Base-by-base conservation (phyloP, 495 filamentous ascomycete species). In the Aspergillus carlsbadensis region DNA sequence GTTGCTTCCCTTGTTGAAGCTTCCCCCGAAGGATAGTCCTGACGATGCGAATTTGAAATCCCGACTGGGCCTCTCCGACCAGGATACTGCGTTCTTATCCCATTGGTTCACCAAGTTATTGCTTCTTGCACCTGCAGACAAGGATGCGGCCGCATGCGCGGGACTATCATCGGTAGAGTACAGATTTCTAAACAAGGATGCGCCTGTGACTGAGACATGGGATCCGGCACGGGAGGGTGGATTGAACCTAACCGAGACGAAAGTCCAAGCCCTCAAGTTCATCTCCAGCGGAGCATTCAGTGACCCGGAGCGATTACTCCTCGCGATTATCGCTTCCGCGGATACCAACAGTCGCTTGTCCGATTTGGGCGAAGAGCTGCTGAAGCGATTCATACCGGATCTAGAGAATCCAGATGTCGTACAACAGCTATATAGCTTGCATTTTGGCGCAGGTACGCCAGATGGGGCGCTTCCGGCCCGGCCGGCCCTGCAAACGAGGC, bases 281-380 rank as follows among this genome's bases (percentile, higher is more conserved):
- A 75, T 98, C 14, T 81, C 87, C 0, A 96, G 88, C 65, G 91
- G 91, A 11, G 87, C 90, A 14, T 98, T 98, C 69, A 81, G 71
- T 1, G 88, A 96, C 63, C 62, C 81, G 2, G 89, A 96, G 61
- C 79, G 88, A 15, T 90, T 95, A 62, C 68, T 96, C n/a, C 87
- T 91, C 6, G 86, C 89, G 15, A 70, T 98, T 14, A 88, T 89
- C 62, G 90, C 91, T 6, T 85, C 91, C 46, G 83, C 89, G 0
- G 91, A 95, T 70, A 60, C 85, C 1, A 93, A 96, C 60, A 91
- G 87, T 10, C 83, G 87, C 13, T 84, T 97, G 41, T 85, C 89
- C 10, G 85, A 88, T 11, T 72, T 88, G 40, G 93, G 88, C 0
- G 90, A 97, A 44, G 92, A 95, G 63, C 80, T 92, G 33, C 65